phyloP scores from a whole-genome alignment of 768 basidiomycete species.

The Leccinum subgranulosum region DNA sequence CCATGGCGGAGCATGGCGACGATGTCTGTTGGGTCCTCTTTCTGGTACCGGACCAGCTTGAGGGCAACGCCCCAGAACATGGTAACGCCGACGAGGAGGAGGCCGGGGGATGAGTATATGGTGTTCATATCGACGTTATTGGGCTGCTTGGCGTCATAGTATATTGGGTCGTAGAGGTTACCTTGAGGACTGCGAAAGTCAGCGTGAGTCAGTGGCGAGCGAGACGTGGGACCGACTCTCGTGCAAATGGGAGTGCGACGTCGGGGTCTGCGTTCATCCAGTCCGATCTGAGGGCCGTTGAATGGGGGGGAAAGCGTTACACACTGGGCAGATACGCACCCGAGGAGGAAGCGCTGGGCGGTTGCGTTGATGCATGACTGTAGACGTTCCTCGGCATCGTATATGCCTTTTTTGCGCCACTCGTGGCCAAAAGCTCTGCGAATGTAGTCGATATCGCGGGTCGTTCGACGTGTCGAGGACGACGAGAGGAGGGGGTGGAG shows the following conservation, averaged over 20 bases:
- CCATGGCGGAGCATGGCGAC: slow-evolving; percentile 66
- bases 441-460: slow-evolving; percentile 68
- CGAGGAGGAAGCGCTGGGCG: slow-evolving; percentile 42
- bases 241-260: slow-evolving; percentile 63
- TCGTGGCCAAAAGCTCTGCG: slow-evolving; percentile 58
- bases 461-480: slow-evolving; percentile 46
- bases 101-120: slow-evolving; percentile 53
- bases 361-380: slow-evolving; percentile 55
- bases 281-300: slow-evolving; percentile 34
- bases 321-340: slow-evolving; percentile 33
- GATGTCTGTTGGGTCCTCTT: slow-evolving; percentile 63
- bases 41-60: slow-evolving; percentile 65
- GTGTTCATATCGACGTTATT: slow-evolving; percentile 55
- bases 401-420: slow-evolving; percentile 44
- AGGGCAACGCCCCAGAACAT: slow-evolving; percentile 73
- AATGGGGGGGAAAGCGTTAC: background rate
- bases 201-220: slow-evolving; percentile 6
- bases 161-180: slow-evolving; percentile 56
- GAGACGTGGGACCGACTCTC: slow-evolving; percentile 43
- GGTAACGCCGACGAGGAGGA: slow-evolving; percentile 57
- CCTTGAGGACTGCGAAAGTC: slow-evolving; percentile 19
- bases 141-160: slow-evolving; percentile 45
- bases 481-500: slow-evolving; percentile 46
- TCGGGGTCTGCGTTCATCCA: slow-evolving; percentile 82
- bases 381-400: slow-evolving; percentile 54